A percentile compares a stretch with the other conserved stretches of the same genome.
phyloP scores from a whole-genome alignment of 2,329 filamentous ascomycete species.

The Sporothrix pallida region DNA sequence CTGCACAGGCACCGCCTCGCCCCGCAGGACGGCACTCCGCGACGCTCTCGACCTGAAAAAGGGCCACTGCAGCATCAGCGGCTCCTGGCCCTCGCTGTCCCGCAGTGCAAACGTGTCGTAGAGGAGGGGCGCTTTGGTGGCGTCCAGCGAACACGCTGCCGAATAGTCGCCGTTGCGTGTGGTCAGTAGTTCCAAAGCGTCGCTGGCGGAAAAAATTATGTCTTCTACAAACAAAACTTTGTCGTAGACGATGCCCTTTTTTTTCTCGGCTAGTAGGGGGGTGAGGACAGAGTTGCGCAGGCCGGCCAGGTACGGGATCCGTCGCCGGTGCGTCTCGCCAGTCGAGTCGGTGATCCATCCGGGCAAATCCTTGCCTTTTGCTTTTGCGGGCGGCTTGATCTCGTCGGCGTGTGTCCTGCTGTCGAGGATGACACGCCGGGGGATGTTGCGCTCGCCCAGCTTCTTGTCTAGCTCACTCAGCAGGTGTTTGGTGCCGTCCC shows the following conservation, averaged over 20 bases:
- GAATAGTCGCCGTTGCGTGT: neutral
- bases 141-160: neutral
- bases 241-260: neutral
- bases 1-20: neutral
- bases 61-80: neutral
- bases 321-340: neutral
- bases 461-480: neutral
- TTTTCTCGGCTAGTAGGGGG: neutral
- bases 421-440: neutral
- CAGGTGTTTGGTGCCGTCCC: neutral
- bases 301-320: constrained; percentile 1
- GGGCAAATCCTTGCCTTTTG: too few relatives aligned
- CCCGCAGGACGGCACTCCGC: neutral
- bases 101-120: constrained; percentile 20
- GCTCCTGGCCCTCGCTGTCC: neutral
- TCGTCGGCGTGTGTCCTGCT: constrained; percentile 10
- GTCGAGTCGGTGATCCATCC: neutral
- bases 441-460: neutral
- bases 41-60: neutral
- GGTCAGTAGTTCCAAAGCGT: neutral
- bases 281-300: neutral
- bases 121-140: neutral
- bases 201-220: neutral
- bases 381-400: neutral
- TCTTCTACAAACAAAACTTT: neutral